Conservation (phyloP, 345 rosid species). For the Syzygium jambos region DNA sequence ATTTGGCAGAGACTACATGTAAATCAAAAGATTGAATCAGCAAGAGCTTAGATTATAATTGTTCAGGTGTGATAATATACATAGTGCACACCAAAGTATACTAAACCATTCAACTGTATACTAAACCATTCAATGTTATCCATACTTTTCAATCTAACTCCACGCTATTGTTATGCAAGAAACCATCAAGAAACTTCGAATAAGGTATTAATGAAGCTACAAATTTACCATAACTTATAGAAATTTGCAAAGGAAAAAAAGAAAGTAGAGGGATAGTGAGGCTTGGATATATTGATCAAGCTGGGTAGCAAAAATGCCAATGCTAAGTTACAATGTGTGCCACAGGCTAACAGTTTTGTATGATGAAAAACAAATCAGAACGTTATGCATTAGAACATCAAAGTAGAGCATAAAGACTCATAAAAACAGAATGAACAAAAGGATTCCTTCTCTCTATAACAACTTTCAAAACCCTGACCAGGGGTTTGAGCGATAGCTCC, state of each 20-base stretch:
- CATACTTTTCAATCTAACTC: background rate
- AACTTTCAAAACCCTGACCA: background rate
- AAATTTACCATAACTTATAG: background rate
- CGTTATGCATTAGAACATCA: background rate
- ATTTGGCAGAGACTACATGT: conserved; percentile 63
- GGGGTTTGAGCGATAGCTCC: background rate
- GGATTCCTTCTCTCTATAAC: background rate
- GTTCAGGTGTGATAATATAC: background rate
- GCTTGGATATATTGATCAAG: background rate
- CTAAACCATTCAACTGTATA: background rate
- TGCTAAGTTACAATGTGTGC: background rate
- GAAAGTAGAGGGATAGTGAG: background rate
- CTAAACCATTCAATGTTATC: background rate
- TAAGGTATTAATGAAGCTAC: background rate
- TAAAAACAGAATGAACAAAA: background rate
- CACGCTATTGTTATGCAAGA: background rate
- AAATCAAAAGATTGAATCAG: background rate
- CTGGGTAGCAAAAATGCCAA: background rate
- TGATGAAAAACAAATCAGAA: background rate
- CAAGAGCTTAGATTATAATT: background rate
- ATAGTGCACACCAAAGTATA: background rate
- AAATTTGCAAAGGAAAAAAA: background rate
- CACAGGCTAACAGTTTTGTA: background rate
- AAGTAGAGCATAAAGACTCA: background rate
- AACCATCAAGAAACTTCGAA: background rate